Percentiles rank a stretch among this genome's conserved stretches.
Evolutionary conservation across 176 grass and related monocot genomes (phyloP).

Genomic region (Bothriochloa decipiens): DNA sequence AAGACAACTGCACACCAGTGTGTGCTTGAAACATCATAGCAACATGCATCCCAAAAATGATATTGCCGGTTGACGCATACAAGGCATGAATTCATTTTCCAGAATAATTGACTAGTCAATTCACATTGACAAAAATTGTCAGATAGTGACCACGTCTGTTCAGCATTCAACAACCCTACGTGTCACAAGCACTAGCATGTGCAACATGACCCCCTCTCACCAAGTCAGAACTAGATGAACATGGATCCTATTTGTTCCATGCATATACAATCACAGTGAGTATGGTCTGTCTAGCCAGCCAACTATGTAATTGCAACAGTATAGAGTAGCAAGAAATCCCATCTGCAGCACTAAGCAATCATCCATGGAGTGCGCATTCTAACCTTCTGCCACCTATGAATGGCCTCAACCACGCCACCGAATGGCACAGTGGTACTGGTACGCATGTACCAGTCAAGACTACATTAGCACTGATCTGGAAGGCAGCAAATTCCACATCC

Average conservation of each 20-base stretch:
- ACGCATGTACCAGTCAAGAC: slow-evolving; percentile 22
- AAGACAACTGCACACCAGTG: not conserved
- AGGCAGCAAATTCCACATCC: slow-evolving; percentile 19
- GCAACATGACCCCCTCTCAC: not conserved
- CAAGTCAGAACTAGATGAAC: slow-evolving; percentile 4
- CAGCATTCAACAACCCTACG: not conserved
- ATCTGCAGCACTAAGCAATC: not conserved
- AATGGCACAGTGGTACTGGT: slow-evolving; percentile 22
- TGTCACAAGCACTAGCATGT: not conserved
- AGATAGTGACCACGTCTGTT: not conserved
- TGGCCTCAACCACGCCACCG: not conserved
- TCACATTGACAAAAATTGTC: not conserved
- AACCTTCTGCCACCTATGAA: not conserved
- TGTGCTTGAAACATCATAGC: not conserved
- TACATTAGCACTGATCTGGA: slow-evolving; percentile 34
- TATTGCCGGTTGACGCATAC: not conserved
- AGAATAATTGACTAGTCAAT: not conserved
- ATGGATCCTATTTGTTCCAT: not conserved
- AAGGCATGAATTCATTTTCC: not conserved
- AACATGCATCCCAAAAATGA: not conserved
- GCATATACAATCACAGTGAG: not conserved
- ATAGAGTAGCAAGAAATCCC: not conserved
- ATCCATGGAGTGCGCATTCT: not conserved
- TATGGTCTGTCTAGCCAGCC: not conserved
- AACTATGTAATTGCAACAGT: not conserved